Conservation (phyloP, 306 rosid species). For the Boehmeria nivea region DNA sequence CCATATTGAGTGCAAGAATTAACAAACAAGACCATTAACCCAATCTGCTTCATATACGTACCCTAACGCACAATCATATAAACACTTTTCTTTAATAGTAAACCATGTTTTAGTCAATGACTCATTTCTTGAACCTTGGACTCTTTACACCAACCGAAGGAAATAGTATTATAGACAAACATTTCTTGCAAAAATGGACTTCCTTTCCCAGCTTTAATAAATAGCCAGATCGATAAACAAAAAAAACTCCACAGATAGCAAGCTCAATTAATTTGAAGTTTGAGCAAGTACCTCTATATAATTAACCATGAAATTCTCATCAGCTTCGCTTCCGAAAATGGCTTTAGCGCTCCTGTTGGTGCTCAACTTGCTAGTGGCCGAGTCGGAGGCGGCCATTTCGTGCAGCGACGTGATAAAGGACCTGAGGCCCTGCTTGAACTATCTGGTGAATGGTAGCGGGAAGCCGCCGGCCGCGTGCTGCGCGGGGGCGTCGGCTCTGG, state of each 20-base stretch:
- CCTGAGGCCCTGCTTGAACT: conserved; percentile 57
- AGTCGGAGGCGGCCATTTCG: conserved; percentile 50
- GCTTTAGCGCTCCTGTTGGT: not conserved
- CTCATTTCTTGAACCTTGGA: not conserved
- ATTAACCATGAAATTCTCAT: not conserved
- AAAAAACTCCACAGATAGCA: not conserved
- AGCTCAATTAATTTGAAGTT: too few relatives aligned
- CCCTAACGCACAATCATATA: not conserved
- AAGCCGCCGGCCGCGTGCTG: conserved; percentile 65
- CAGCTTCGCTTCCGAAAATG: too few relatives aligned
- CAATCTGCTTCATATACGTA: not conserved
- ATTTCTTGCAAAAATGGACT: not conserved
- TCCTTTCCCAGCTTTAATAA: not conserved
- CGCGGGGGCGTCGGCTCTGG: conserved; percentile 55
- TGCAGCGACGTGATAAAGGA: conserved; percentile 54
- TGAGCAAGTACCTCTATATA: too few relatives aligned
- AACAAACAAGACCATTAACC: not conserved
- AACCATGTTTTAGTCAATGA: not conserved
- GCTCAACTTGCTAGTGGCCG: not conserved
- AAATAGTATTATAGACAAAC: not conserved
- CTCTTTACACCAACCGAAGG: not conserved
- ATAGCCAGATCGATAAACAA: too few relatives aligned
- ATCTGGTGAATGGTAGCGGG: conserved; percentile 62
- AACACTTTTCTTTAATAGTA: not conserved
- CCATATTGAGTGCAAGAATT: not conserved